Evolutionary conservation across 192 early-diverging fungal genomes (phyloP).

Genomic region (Coemansia biformis): DNA sequence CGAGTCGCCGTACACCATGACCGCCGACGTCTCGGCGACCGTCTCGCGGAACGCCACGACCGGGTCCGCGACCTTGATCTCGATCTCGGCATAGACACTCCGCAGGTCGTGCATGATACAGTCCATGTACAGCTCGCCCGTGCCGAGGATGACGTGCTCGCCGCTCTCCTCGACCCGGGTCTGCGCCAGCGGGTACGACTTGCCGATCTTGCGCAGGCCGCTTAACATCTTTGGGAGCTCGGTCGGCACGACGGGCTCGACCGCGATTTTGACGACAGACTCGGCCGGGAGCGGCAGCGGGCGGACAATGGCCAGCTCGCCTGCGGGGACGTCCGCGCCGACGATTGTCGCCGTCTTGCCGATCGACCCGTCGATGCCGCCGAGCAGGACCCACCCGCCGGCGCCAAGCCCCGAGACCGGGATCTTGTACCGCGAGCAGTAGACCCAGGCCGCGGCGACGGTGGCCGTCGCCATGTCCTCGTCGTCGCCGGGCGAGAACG

Average conservation of each 20-base stretch:
- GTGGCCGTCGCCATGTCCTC: slow-evolving; percentile 83
- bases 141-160: slow-evolving; percentile 90
- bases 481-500: slow-evolving; percentile 84
- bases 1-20: slow-evolving; percentile 96
- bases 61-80: slow-evolving; percentile 97
- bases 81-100: slow-evolving; percentile 89
- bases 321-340: slow-evolving; percentile 50
- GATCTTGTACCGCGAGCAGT: slow-evolving; percentile 74
- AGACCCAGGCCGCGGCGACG: slow-evolving; percentile 69
- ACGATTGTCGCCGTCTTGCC: slow-evolving; percentile 94
- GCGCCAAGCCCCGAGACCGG: slow-evolving; percentile 74
- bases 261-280: slow-evolving; percentile 88
- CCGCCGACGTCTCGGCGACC: slow-evolving; percentile 84
- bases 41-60: slow-evolving; percentile 95
- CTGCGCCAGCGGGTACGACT: slow-evolving; percentile 83
- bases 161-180: slow-evolving; percentile 96
- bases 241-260: slow-evolving; percentile 96
- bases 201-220: slow-evolving; percentile 92
- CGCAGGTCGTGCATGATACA: slow-evolving; percentile 95
- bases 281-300: slow-evolving; percentile 77
- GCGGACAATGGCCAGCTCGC: slow-evolving; percentile 77
- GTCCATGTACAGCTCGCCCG: slow-evolving; percentile 95
- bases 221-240: slow-evolving; percentile 98
- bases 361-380: slow-evolving; percentile 89
- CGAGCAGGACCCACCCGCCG: slow-evolving; percentile 85